Evolutionary conservation across 2,329 filamentous ascomycete species (phyloP).

Genomic region (Mariannaea elegans): DNA sequence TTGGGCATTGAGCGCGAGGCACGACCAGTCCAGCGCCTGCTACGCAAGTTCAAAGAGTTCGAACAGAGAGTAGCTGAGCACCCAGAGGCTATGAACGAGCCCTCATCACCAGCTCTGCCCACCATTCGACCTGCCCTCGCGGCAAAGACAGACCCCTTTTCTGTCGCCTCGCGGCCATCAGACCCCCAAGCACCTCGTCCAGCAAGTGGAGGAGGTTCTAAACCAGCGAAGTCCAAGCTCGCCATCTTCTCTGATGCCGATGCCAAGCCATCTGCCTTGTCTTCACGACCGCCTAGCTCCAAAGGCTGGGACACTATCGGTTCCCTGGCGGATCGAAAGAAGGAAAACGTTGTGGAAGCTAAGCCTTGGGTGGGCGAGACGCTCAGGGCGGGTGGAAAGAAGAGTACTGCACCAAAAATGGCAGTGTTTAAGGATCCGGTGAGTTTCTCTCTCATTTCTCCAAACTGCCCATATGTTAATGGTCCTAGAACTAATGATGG

Average conservation of each 20-base stretch:
- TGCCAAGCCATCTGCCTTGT: constrained; percentile 65
- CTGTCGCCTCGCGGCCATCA: constrained; percentile 58
- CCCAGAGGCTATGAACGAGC: constrained; percentile 69
- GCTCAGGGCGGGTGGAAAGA: constrained; percentile 85
- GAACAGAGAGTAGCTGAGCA: constrained; percentile 77
- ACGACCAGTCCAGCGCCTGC: constrained; percentile 78
- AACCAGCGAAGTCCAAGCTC: constrained; percentile 81
- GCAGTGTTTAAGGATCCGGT: constrained; percentile 95
- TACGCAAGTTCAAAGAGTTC: constrained; percentile 94
- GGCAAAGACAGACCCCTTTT: constrained; percentile 86
- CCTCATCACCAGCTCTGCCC: constrained; percentile 87
- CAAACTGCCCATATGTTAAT: constrained; percentile 78
- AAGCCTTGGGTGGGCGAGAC: constrained; percentile 94
- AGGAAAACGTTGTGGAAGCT: constrained; percentile 88
- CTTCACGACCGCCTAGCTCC: constrained; percentile 60
- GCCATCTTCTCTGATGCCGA: constrained; percentile 88
- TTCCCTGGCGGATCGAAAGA: constrained; percentile 85
- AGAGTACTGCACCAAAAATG: constrained; percentile 79
- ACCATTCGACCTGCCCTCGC: constrained; percentile 83
- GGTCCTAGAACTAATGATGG: constrained; percentile 91
- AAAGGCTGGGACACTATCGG: constrained; percentile 95
- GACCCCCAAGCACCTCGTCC: constrained; percentile 74
- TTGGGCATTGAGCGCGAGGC: constrained; percentile 91
- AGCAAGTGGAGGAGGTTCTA: constrained; percentile 62
- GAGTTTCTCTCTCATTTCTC: constrained; percentile 50